A percentile compares a stretch with the other conserved stretches of the same genome.
Evolutionary conservation across 1,284 basidiomycete genomes (phyloP).

Genomic region (Marasmius oreades): DNA sequence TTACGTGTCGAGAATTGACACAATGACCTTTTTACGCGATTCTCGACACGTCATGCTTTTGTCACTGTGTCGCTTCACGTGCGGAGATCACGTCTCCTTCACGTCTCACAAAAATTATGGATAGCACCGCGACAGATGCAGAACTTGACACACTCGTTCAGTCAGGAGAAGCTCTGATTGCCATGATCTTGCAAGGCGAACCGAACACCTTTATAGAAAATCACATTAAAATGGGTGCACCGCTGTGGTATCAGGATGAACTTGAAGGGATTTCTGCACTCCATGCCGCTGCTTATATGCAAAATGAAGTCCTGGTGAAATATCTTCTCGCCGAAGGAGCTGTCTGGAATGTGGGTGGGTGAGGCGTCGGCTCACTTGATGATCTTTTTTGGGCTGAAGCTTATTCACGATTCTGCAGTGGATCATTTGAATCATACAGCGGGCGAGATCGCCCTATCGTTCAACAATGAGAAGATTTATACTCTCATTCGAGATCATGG

Average conservation of each 20-base stretch:
- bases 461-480: constrained; percentile 77
- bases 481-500: constrained; percentile 81
- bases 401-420: constrained; percentile 42
- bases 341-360: constrained; percentile 84
- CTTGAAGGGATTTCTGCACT: constrained; percentile 80
- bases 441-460: constrained; percentile 83
- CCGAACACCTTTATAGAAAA: constrained; percentile 46
- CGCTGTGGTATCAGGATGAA: constrained; percentile 90
- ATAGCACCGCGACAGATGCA: constrained; percentile 24
- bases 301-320: constrained; percentile 60
- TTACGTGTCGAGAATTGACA: too few relatives aligned
- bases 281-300: constrained; percentile 85
- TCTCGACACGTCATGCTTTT: too few relatives aligned
- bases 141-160: constrained; percentile 43
- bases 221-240: constrained; percentile 71
- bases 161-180: constrained; percentile 56
- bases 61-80: too few relatives aligned
- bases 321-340: constrained; percentile 80
- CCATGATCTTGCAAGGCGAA: constrained; percentile 50
- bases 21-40: too few relatives aligned
- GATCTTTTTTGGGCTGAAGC: not conserved
- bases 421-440: constrained; percentile 80
- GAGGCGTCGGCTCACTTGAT: constrained; percentile 2
- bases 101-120: not conserved
- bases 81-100: not conserved